phyloP scores from a whole-genome alignment of 2,329 filamentous ascomycete species.

The Apiospora arundinis region DNA sequence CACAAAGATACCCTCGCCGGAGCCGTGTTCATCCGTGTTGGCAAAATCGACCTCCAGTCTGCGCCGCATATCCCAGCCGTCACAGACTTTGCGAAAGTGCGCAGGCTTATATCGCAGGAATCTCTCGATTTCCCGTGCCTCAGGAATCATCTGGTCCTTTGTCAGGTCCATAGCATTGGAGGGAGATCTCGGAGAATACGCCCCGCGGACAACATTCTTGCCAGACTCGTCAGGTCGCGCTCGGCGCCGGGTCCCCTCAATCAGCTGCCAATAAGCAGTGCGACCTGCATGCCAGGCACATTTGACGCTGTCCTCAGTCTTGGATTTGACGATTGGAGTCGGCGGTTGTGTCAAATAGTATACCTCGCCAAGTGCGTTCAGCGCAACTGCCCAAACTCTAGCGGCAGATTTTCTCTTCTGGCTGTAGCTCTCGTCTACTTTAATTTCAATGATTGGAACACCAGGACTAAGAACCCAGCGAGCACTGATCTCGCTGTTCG shows the following conservation, averaged over 20 bases:
- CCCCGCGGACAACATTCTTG: constrained; percentile 69
- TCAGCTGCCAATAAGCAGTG: constrained; percentile 78
- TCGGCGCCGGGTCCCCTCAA: constrained; percentile 77
- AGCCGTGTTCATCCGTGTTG: constrained; percentile 75
- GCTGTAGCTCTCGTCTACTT: constrained; percentile 83
- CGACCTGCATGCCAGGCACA: constrained; percentile 83
- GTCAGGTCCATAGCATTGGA: constrained; percentile 75
- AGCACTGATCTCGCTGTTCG: constrained; percentile 80
- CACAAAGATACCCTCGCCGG: constrained; percentile 79
- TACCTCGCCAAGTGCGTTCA: constrained; percentile 92
- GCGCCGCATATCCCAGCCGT: constrained; percentile 92
- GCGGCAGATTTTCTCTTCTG: constrained; percentile 70
- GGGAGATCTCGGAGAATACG: constrained; percentile 82
- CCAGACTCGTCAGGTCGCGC: constrained; percentile 77
- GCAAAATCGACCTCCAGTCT: constrained; percentile 89
- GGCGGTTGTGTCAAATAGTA: constrained; percentile 83
- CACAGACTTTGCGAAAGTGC: constrained; percentile 78
- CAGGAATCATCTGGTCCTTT: constrained; percentile 72
- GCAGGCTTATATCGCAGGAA: constrained; percentile 76
- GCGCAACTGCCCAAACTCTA: constrained; percentile 87
- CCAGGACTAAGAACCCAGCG: constrained; percentile 92
- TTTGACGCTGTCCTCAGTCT: constrained; percentile 63
- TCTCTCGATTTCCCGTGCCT: constrained; percentile 81
- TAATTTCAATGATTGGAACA: constrained; percentile 85
- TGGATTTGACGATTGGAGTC: constrained; percentile 56